Conservation (phyloP, 495 filamentous ascomycete genomes). For the Cenococcum geophilum region DNA sequence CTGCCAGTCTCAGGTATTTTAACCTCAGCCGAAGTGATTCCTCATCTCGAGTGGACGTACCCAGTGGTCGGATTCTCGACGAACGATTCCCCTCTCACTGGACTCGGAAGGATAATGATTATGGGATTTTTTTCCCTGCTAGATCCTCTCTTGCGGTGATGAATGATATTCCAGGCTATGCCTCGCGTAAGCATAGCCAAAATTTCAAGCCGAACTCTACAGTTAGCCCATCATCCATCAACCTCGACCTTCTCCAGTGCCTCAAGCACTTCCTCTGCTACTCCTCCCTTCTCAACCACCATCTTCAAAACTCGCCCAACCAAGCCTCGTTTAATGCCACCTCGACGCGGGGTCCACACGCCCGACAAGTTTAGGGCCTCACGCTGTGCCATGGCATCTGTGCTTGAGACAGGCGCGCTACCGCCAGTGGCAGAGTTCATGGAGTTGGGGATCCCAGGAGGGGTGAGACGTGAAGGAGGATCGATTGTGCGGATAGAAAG, state of each 20-base stretch:
- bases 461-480: slow-evolving; percentile 63
- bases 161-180: too few species aligned
- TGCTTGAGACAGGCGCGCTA: slow-evolving; percentile 39
- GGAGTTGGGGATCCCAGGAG: slow-evolving; percentile 62
- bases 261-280: slow-evolving; percentile 76
- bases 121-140: too few species aligned
- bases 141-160: too few species aligned
- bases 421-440: slow-evolving; percentile 58
- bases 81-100: too few species aligned
- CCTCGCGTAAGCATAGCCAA: too few species aligned
- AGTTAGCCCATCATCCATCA: slow-evolving; percentile 12
- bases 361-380: slow-evolving; percentile 57
- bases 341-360: slow-evolving; percentile 72
- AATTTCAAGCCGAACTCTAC: too few species aligned
- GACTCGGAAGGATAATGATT: too few species aligned
- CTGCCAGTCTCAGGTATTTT: too few species aligned
- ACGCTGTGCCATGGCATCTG: slow-evolving; percentile 41
- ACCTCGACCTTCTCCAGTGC: slow-evolving; percentile 56
- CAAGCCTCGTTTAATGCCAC: slow-evolving; percentile 64
- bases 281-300: slow-evolving; percentile 52
- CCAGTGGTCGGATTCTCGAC: too few species aligned
- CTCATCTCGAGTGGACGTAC: too few species aligned
- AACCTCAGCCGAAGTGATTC: too few species aligned
- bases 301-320: slow-evolving; percentile 55
- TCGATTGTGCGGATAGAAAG: slow-evolving; percentile 64